Conservation (phyloP, 305 asterid genomes). For the Fraxinus nigra region DNA sequence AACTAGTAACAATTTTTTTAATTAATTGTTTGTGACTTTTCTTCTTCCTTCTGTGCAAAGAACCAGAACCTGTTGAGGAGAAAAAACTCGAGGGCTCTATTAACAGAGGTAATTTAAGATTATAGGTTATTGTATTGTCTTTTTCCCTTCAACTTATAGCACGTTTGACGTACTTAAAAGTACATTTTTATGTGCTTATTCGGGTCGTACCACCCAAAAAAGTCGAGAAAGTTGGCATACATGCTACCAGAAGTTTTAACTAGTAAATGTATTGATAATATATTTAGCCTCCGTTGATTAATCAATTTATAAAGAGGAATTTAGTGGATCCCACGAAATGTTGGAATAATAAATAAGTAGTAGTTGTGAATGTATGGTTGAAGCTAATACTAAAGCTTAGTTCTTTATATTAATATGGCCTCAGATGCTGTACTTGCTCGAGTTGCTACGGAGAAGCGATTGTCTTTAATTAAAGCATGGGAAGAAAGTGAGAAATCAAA, state of each 20-base stretch:
- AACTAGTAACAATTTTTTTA: not conserved
- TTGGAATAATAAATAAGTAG: not conserved
- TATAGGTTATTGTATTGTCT: not conserved
- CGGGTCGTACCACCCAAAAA: not conserved
- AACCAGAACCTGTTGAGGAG: slow-evolving; percentile 48
- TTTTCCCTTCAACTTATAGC: not conserved
- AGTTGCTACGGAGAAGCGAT: slow-evolving; percentile 75
- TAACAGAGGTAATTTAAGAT: slow-evolving; percentile 42
- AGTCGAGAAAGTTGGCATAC: not conserved
- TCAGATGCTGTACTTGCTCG: slow-evolving; percentile 75
- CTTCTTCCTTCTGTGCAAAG: slow-evolving; percentile 23
- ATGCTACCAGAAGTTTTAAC: not conserved
- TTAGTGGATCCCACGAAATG: not conserved
- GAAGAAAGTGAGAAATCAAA: slow-evolving; percentile 90
- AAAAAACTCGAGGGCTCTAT: slow-evolving; percentile 50
- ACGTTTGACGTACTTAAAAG: not conserved
- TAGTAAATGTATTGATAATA: not conserved
- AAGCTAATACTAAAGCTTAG: not conserved
- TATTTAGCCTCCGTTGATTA: not conserved
- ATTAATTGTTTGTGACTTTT: not conserved
- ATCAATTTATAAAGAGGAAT: not conserved
- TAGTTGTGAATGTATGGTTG: not conserved
- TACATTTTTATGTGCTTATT: not conserved
- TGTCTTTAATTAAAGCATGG: slow-evolving; percentile 79
- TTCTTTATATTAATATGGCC: slow-evolving; percentile 10